These are phyloP conservation scores for Termitomyces sp. DNA, from an alignment of 768 basidiomycete species.

Conservation along the genomic window DNA sequence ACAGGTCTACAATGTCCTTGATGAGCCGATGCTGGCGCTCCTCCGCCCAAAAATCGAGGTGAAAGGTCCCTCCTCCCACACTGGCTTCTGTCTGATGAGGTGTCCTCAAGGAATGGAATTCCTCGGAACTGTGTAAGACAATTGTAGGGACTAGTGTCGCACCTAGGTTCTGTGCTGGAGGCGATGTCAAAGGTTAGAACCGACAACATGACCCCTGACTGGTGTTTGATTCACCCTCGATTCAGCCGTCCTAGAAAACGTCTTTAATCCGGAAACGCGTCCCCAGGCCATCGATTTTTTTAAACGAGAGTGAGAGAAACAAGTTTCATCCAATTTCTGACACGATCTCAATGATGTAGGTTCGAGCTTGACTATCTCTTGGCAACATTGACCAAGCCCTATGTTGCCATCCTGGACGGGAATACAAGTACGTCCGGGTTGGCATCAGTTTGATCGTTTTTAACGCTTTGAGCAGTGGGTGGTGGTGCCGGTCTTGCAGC, in stretches of 20 bases:
- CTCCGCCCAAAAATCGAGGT: constrained; percentile 78
- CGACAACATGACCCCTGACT: background rate
- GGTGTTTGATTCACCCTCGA: background rate
- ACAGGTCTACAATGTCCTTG: constrained; percentile 75
- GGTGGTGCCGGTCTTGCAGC: constrained; percentile 89
- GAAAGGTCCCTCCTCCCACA: constrained; percentile 13
- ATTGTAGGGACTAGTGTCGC: constrained; percentile 71
- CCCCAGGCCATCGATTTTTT: constrained; percentile 80
- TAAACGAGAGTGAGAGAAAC: constrained; percentile 75
- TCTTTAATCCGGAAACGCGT: constrained; percentile 45
- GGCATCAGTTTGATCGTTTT: constrained; percentile 2
- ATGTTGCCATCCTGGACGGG: constrained; percentile 87
- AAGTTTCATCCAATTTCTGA: constrained; percentile 14
- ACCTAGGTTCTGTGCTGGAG: constrained; percentile 89
- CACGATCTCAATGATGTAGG: constrained; percentile 29
- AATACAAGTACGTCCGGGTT: constrained; percentile 67
- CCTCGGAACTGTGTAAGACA: constrained; percentile 63
- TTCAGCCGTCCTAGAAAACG: constrained; percentile 53
- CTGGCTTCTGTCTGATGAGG: constrained; percentile 7
- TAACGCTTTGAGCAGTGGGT: constrained; percentile 58
- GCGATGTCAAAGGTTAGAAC: constrained; percentile 82
- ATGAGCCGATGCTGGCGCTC: constrained; percentile 68
- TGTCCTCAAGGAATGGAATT: constrained; percentile 61
- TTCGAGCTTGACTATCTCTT: constrained; percentile 78
- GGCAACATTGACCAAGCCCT: constrained; percentile 75